These are phyloP conservation scores for Xylaria sp. DNA, from an alignment of 2,329 filamentous ascomycete genomes.

Conservation along the genomic window DNA sequence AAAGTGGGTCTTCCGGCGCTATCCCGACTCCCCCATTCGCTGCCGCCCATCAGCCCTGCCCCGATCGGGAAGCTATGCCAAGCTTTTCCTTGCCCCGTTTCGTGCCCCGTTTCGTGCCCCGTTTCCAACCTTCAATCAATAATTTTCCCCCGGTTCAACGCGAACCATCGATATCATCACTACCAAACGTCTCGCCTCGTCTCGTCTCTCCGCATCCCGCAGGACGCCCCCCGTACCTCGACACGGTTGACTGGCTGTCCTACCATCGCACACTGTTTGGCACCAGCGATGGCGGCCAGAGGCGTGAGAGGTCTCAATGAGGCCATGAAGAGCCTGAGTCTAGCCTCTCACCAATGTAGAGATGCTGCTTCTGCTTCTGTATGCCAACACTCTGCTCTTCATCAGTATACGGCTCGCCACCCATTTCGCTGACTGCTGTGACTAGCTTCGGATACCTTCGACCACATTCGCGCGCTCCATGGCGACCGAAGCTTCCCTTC, in stretches of 20 bases:
- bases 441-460: conserved; percentile 38
- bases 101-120: too few species aligned
- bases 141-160: conserved; percentile 37
- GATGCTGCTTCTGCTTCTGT: conserved; percentile 40
- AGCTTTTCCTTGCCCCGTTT: background rate
- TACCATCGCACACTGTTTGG: background rate
- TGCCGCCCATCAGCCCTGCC: background rate
- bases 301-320: conserved; percentile 57
- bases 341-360: conserved; percentile 52
- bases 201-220: too few species aligned
- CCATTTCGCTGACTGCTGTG: conserved; percentile 15
- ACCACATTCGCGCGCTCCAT: conserved; percentile 57
- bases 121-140: too few species aligned
- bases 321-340: conserved; percentile 56
- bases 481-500: conserved; percentile 57
- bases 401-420: background rate
- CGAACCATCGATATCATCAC: background rate
- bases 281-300: conserved; percentile 51
- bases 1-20: background rate
- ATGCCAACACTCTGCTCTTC: conserved; percentile 25
- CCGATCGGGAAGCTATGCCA: conserved; percentile 2
- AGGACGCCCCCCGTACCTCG: background rate
- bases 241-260: background rate
- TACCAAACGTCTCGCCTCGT: background rate
- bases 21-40: conserved; percentile 20